These are phyloP conservation scores for Peronospora destructor DNA, from an alignment of 352 stramenopile species.

Conservation along the genomic window DNA sequence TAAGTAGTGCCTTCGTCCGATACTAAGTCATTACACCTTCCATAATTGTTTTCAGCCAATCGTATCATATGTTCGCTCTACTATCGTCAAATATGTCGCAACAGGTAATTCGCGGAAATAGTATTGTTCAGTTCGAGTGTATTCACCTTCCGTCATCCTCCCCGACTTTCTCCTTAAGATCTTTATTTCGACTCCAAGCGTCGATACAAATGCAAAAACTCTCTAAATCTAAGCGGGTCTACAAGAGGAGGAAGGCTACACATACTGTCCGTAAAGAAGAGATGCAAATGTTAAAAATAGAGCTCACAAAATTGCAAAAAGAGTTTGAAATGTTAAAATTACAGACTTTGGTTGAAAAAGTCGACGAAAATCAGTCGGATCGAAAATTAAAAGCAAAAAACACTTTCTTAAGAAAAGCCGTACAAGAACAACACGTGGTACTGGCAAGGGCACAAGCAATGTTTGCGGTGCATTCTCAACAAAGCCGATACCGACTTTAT, in stretches of 20 bases:
- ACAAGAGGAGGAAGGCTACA: slow-evolving; percentile 42
- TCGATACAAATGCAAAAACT: background rate
- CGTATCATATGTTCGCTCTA: too few relatives aligned
- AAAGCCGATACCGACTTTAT: slow-evolving; percentile 22
- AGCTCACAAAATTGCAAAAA: slow-evolving; percentile 30
- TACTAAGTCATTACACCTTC: too few relatives aligned
- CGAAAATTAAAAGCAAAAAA: slow-evolving; percentile 11
- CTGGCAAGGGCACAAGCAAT: slow-evolving; percentile 28
- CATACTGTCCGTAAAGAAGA: slow-evolving; percentile 44
- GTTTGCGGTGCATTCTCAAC: slow-evolving; percentile 20
- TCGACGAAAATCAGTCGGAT: slow-evolving; percentile 9
- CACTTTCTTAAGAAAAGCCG: slow-evolving; percentile 22
- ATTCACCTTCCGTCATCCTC: too few relatives aligned
- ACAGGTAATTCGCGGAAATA: too few relatives aligned
- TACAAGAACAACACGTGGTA: slow-evolving; percentile 33
- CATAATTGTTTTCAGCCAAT: too few relatives aligned
- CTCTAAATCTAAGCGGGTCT: slow-evolving; percentile 25
- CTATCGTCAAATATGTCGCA: too few relatives aligned
- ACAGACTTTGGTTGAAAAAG: slow-evolving; percentile 18
- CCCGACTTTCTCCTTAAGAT: too few relatives aligned
- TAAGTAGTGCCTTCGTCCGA: too few relatives aligned
- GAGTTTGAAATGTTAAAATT: slow-evolving; percentile 35
- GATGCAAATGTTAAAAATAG: slow-evolving; percentile 22
- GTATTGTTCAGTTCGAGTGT: too few relatives aligned
- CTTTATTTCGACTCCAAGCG: background rate